Percentiles rank a stretch among this genome's conserved stretches.
Evolutionary conservation across 495 filamentous ascomycete species (phyloP).

Genomic region (Xanthoparmelia taractica): DNA sequence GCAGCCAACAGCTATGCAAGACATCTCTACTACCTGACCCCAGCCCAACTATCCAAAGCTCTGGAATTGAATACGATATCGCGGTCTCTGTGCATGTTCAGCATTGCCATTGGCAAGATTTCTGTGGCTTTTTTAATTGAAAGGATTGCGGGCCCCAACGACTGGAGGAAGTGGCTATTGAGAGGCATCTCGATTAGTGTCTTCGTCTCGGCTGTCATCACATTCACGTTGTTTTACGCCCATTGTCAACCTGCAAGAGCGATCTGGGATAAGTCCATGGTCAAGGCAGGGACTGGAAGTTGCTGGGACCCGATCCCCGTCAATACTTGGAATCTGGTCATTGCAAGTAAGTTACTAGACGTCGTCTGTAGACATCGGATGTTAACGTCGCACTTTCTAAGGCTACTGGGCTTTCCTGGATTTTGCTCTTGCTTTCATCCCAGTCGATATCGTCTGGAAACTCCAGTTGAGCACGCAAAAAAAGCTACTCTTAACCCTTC

Average conservation of each 20-base stretch:
- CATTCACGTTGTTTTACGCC: constrained; percentile 36
- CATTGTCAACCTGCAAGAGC: constrained; percentile 37
- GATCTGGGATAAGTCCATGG: constrained; percentile 36
- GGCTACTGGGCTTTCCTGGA: constrained; percentile 40
- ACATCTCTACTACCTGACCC: constrained; percentile 28
- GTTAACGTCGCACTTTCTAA: constrained; percentile 18
- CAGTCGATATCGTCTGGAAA: constrained; percentile 36
- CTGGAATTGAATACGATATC: constrained; percentile 32
- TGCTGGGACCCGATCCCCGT: constrained; percentile 37
- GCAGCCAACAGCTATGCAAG: constrained; percentile 28
- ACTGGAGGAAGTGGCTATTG: constrained; percentile 23
- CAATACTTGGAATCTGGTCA: constrained; percentile 20
- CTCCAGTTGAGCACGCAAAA: constrained; percentile 40
- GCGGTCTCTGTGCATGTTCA: constrained; percentile 22
- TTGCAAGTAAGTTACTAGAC: constrained; percentile 17
- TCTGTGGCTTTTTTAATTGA: constrained; percentile 25
- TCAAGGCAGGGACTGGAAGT: constrained; percentile 24
- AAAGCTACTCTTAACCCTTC: constrained; percentile 39
- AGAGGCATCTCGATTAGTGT: constrained; percentile 21
- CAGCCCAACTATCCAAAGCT: constrained; percentile 26
- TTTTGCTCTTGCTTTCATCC: constrained; percentile 44
- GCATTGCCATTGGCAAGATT: constrained; percentile 25
- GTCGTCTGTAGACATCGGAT: not conserved
- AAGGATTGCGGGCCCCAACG: constrained; percentile 17
- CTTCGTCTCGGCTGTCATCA: constrained; percentile 36